Evolutionary conservation across 192 early-diverging fungal species (phyloP), one percentile per base, ranked within the genome.

Genomic region (Mortierella hygrophila): DNA sequence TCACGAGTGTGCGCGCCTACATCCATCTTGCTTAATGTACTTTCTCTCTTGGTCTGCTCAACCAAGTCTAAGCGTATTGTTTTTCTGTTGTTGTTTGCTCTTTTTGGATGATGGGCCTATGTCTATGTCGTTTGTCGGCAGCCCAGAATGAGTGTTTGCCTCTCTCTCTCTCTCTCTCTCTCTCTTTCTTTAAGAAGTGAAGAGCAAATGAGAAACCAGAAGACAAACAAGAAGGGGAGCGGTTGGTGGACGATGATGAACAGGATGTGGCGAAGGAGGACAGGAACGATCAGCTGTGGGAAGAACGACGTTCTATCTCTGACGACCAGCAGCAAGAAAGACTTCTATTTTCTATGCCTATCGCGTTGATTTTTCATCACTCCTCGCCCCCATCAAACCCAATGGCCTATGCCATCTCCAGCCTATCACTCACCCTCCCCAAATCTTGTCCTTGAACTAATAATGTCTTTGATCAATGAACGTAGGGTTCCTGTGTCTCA

Each of bases 401-500:
- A 52, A 52, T 16, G 49, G 20, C 18, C 49, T 52, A 21, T 52
- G 21, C 20, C 49, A 52, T 52, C 49, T 21, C 49, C 49, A 52
- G 49, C 49, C 49, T 52, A 52, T 20, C 16, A 52, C 1, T 18
- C 49, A 52, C 4, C 49, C 6, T 52, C 1, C 49, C 49, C 49
- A 46, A 16, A 52, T 52, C 49, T 16, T 20, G 49, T 52, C 49
- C 16, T 52, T 4, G 4, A 52, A 52, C 20, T 18, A 52, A 49
- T 15, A 49, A 21, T 32, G 60, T 15, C 10, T 65, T 65, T 65
- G 26, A 32, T 29, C 42, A 7, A 57, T 70, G 26, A 32, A 0
- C 18, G 47, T 74, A 83, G 83, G 83, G 83, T 29, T 74, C 70
- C 54, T 85, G 83, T 72, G 75, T 85, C n/a, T 85, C 83, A 35